Evolutionary conservation across 208 protist species (phyloP), one percentile per base, ranked within the genome.

Genomic region (Acanthamoeba royreba): DNA sequence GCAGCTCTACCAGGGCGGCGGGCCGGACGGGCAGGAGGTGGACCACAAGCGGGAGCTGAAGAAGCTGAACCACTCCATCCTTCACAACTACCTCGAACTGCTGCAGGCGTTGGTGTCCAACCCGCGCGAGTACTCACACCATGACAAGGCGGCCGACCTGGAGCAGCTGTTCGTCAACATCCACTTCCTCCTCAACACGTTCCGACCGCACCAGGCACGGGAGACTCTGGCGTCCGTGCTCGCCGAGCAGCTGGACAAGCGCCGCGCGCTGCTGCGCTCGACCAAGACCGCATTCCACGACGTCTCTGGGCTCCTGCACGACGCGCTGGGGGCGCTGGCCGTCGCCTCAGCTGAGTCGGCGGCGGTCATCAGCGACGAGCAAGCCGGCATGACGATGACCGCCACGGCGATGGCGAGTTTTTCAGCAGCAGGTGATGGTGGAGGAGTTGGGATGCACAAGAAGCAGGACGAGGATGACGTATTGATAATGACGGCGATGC

Each of bases 11-110:
- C 94, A 91, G 1, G 42, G 49, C 42, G 94, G 86, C 28, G 35
- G 46, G 13, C n/a, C n/a, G n/a, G n/a, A n/a, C n/a, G n/a, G n/a
- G n/a, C n/a, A n/a, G n/a, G 58, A 83, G 33, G 96, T 95, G 47
- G 81, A 96, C 45, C 95, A 92, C 31, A 87, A 79, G n/a, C 40
- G 52, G 38, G 95, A 96, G 55, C 77, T 96, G 35, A 96, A 96
- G 86, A 96, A 93, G 83, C 25, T 96, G 31, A 96, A 96, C 86
- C 53, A 92, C 43, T 96, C 95, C 17, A 86, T 96, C 9, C 13
- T 96, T 35, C 94, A 92, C 92, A 96, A 96, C 63, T 96, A 92
- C 63, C 40, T 96, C 45, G 94, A 96, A 69, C 46, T 96, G 52
- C 52, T 96, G 2, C 72, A 96, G 53, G 88, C 86, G 3, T n/a